These are phyloP conservation scores for Talaromyces albobiverticillius DNA, from an alignment of 2,329 filamentous ascomycete species.

Conservation along the genomic window DNA sequence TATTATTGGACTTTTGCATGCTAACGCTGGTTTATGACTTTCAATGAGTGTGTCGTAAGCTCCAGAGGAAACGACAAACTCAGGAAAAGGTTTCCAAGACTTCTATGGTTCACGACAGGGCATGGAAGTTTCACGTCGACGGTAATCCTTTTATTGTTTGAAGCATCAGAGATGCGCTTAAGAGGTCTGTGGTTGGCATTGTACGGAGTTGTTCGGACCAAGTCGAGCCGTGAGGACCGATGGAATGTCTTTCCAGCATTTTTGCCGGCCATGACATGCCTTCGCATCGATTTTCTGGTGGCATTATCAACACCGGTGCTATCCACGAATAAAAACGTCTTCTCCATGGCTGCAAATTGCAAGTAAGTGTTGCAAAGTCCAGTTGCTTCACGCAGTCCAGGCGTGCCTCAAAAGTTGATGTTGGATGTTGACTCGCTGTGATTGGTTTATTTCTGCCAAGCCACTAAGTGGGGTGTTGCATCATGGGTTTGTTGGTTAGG, in stretches of 20 bases:
- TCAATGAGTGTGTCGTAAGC: not conserved
- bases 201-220: not conserved
- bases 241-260: slow-evolving; percentile 13
- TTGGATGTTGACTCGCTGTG: no score
- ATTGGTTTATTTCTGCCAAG: not conserved
- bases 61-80: slow-evolving; percentile 7
- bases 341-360: not conserved
- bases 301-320: not conserved
- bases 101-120: not conserved
- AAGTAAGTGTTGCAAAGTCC: not conserved
- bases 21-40: slow-evolving; percentile 9
- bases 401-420: not conserved
- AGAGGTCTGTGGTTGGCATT: not conserved
- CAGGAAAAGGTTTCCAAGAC: slow-evolving; percentile 4
- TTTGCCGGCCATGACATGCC: slow-evolving; percentile 13
- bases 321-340: slow-evolving; percentile 10
- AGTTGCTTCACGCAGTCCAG: not conserved
- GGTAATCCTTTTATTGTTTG: not conserved
- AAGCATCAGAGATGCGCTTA: not conserved
- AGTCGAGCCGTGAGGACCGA: slow-evolving; percentile 6
- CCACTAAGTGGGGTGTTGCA: not conserved
- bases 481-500: not conserved
- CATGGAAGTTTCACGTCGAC: not conserved
- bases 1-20: not conserved
- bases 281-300: slow-evolving; percentile 4